Conservation (phyloP, 1,284 basidiomycete species). For the Sanghuangporus sanghuang region DNA sequence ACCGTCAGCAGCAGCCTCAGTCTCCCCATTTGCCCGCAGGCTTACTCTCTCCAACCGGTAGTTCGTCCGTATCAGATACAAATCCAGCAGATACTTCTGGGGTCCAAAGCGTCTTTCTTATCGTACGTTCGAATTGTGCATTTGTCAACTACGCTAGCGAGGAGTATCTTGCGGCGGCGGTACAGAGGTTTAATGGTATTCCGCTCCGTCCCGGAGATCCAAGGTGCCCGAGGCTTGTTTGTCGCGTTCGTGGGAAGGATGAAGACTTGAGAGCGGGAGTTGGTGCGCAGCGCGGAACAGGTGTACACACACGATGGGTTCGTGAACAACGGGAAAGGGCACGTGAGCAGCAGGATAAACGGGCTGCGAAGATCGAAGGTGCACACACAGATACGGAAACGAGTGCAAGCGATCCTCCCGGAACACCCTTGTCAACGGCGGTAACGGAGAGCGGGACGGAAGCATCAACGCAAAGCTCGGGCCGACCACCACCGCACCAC, state of each 20-base stretch:
- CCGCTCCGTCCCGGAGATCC: slow-evolving; percentile 63
- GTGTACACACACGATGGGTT: slow-evolving; percentile 79
- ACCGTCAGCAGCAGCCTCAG: slow-evolving; percentile 7
- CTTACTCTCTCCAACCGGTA: slow-evolving; percentile 6
- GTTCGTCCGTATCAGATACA: slow-evolving; percentile 16
- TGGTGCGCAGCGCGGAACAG: slow-evolving; percentile 83
- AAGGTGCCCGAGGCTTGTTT: slow-evolving; percentile 77
- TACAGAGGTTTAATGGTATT: slow-evolving; percentile 67
- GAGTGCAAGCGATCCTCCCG: slow-evolving; percentile 23
- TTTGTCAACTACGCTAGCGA: slow-evolving; percentile 85
- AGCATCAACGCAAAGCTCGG: slow-evolving; percentile 13
- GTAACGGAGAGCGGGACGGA: slow-evolving; percentile 19
- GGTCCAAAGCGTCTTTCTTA: slow-evolving; percentile 87
- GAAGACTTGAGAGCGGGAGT: slow-evolving; percentile 90
- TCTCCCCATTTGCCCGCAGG: slow-evolving; percentile 18
- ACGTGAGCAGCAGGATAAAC: slow-evolving; percentile 14
- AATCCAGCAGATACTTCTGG: slow-evolving; percentile 38
- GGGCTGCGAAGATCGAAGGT: slow-evolving; percentile 20
- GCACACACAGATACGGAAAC: slow-evolving; percentile 19
- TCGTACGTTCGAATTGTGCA: slow-evolving; percentile 87
- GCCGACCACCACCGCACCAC: slow-evolving; percentile 29
- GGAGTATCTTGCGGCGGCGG: slow-evolving; percentile 60
- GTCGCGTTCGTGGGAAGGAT: slow-evolving; percentile 77
- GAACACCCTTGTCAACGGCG: slow-evolving; percentile 21
- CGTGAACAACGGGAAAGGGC: slow-evolving; percentile 48